Conservation (phyloP, 176 grass and related monocot species). For the Bonia amplexicaulis region DNA sequence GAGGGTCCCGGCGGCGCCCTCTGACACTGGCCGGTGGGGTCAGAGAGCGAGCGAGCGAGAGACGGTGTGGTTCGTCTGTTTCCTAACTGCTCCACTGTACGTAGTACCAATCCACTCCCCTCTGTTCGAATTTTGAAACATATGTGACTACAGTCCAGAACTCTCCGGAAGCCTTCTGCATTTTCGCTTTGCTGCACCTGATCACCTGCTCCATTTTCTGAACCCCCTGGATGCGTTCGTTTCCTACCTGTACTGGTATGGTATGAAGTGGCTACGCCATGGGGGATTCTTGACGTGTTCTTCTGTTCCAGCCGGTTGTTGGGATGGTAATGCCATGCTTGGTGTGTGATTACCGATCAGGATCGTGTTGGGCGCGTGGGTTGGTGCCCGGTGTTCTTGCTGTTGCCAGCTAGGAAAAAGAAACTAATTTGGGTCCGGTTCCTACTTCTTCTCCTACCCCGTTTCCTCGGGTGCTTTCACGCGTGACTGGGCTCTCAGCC, state of each 20-base stretch:
- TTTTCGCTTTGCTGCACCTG: not conserved
- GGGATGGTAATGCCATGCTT: constrained; percentile 39
- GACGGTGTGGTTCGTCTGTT: not conserved
- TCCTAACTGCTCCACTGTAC: constrained; percentile 30
- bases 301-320: not conserved
- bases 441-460: not conserved
- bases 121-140: constrained; percentile 46
- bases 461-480: not conserved
- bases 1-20: constrained; percentile 34
- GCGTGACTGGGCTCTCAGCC: not conserved
- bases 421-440: not conserved
- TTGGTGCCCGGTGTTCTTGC: constrained; percentile 47
- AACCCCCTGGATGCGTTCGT: not conserved
- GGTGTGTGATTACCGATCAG: constrained; percentile 32
- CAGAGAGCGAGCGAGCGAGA: not conserved
- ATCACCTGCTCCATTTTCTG: constrained; percentile 21
- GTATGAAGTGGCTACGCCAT: not conserved
- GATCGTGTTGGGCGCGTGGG: constrained; percentile 35
- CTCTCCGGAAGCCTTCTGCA: not conserved
- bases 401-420: constrained; percentile 47
- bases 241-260: not conserved
- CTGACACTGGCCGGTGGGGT: constrained; percentile 29
- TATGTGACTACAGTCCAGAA: not conserved
- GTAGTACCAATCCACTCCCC: constrained; percentile 32
- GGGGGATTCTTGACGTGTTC: constrained; percentile 13